Evolutionary conservation across 495 filamentous ascomycete genomes (phyloP).

Genomic region (Ramalina peruviana): DNA sequence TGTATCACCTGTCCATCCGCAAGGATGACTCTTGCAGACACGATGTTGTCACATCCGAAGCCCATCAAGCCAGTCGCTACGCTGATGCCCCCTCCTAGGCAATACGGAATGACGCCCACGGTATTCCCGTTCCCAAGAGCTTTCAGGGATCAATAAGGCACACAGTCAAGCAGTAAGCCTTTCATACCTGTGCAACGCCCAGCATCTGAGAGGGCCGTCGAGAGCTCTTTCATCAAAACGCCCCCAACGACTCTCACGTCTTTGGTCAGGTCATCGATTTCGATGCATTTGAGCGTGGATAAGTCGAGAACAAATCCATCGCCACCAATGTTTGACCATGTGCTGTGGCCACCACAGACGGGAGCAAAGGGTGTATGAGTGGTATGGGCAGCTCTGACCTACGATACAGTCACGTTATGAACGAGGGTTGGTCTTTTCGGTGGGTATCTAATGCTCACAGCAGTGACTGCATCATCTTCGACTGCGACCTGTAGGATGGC

Average conservation of each 20-base stretch:
- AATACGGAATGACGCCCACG: slow-evolving; percentile 22
- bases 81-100: slow-evolving; percentile 16
- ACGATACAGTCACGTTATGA: not conserved
- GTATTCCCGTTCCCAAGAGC: slow-evolving; percentile 22
- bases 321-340: slow-evolving; percentile 20
- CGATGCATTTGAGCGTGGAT: slow-evolving; percentile 14
- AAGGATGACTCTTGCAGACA: slow-evolving; percentile 10
- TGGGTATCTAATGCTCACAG: not conserved
- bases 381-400: slow-evolving; percentile 14
- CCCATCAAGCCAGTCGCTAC: slow-evolving; percentile 8
- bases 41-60: slow-evolving; percentile 15
- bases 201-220: slow-evolving; percentile 10
- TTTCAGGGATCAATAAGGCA: slow-evolving; percentile 3
- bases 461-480: slow-evolving; percentile 8
- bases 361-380: slow-evolving; percentile 21
- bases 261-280: slow-evolving; percentile 11
- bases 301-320: slow-evolving; percentile 25
- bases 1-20: slow-evolving; percentile 20
- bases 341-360: slow-evolving; percentile 21
- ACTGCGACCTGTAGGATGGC: slow-evolving; percentile 15
- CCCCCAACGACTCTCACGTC: slow-evolving; percentile 17
- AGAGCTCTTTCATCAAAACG: slow-evolving; percentile 20
- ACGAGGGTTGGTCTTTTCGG: not conserved
- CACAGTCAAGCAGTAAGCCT: not conserved
- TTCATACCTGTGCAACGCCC: slow-evolving; percentile 10